Conservation (phyloP, 225 moss, liverwort and hornwort genomes). For the Antitrichia curtipendula region DNA sequence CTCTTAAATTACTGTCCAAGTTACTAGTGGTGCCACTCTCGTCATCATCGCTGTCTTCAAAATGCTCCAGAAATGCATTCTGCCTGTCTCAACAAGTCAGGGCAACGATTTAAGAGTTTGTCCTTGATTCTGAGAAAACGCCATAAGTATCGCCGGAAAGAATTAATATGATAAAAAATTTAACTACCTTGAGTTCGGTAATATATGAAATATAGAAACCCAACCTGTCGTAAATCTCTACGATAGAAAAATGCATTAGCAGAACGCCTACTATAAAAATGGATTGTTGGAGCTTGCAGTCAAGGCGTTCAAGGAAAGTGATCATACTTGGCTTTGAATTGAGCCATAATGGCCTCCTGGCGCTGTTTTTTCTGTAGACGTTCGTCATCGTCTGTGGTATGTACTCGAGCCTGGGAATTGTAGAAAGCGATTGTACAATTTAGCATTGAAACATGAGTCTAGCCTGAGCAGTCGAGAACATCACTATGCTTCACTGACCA, state of each 20-base stretch:
- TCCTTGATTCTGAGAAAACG: background rate
- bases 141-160: background rate
- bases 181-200: background rate
- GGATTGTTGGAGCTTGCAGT: background rate
- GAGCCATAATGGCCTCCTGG: conserved; percentile 85
- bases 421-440: background rate
- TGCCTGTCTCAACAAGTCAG: conserved; percentile 43
- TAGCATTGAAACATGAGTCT: background rate
- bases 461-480: background rate
- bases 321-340: conserved; percentile 75
- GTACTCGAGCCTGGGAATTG: conserved; percentile 20
- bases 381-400: conserved; percentile 41
- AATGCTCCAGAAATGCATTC: conserved; percentile 65
- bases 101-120: background rate
- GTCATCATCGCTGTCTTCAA: conserved; percentile 28
- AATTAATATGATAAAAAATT: background rate
- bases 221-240: background rate
- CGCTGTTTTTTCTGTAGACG: conserved; percentile 75
- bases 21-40: conserved; percentile 11
- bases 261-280: background rate
- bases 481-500: background rate
- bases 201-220: background rate
- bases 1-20: background rate
- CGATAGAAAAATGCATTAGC: background rate
- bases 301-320: background rate